Conservation (phyloP, 78 protist genomes). For the Parvularia atlantis region DNA sequence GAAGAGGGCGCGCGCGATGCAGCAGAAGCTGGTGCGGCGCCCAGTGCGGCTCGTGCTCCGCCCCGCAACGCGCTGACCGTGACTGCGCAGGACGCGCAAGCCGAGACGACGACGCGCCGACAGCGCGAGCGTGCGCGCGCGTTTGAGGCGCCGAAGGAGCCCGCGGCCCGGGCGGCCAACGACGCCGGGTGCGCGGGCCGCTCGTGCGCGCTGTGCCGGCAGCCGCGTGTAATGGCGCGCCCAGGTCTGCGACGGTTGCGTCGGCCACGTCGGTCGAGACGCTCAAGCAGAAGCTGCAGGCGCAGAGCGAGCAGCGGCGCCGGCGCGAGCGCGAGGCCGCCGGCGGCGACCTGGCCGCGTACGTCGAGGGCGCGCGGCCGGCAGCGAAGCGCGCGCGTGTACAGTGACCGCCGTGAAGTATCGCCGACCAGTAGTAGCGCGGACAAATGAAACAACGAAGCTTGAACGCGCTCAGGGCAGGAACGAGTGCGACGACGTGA, state of each 20-base stretch:
- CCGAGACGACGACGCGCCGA: background rate
- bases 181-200: background rate
- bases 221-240: no score
- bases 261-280: background rate
- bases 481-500: no score
- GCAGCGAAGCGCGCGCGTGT: no score
- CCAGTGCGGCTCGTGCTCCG: background rate
- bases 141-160: constrained; percentile 15
- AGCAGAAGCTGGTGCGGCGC: background rate
- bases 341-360: no score
- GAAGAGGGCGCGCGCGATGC: constrained; percentile 7
- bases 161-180: background rate
- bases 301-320: background rate
- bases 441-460: no score
- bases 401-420: no score
- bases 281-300: background rate
- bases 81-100: constrained; percentile 2
- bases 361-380: no score
- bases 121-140: constrained; percentile 15
- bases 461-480: no score
- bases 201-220: no score
- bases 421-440: no score
- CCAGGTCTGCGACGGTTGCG: no score
- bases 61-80: background rate
- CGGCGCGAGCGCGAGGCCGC: no score